Base-by-base conservation (phyloP, 176 grass and related monocot genomes). In the Ampelocalamus luodianensis region DNA sequence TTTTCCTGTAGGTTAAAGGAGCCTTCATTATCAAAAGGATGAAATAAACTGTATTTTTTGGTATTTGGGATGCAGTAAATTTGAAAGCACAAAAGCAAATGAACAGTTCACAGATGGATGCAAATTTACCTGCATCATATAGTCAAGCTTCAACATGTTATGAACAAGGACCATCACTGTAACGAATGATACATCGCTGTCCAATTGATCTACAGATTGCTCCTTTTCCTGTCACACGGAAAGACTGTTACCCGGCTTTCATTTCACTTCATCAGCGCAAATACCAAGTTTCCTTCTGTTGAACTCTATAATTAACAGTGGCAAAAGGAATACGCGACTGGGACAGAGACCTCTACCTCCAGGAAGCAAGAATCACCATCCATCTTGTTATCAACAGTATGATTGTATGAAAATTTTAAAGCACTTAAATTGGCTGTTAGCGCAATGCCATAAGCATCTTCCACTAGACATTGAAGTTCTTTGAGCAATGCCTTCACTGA, bases 71-170 rank as follows among this genome's bases (percentile, higher is more conserved):
- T 20, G 32, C 58, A 1, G 3, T 32, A 16, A 42, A 4, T 59
- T 43, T 6, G 10, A 46, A 75, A 75, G 18, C 42, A 66, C 34
- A 18, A 71, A 4, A 74, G 38, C 34, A 67, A 77, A 15, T 24
- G 43, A 48, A 66, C 58, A 79, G 4, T 59, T 49, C 5, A 51
- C 10, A 39, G 23, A 67, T 14, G 22, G 59, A 76, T 55, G 3
- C 2, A 65, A 37, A 72, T 24, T 59, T 87, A 88, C 91, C 87
- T 97, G 89, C 89, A 97, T 91, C 15, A 16, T 72, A 61, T 89
- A 83, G 58, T 92, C 94, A 73, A 94, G 92, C 72, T 94, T 94
- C 66, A 97, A 79, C 92, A 94, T 97, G 23, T 87, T 87, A 44
- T 38, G 45, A 27, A 94, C 83, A 23, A 77, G 49, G 18, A 38